Conservation (phyloP, 768 basidiomycete genomes). For the Pilatotrama ljubarskyi region DNA sequence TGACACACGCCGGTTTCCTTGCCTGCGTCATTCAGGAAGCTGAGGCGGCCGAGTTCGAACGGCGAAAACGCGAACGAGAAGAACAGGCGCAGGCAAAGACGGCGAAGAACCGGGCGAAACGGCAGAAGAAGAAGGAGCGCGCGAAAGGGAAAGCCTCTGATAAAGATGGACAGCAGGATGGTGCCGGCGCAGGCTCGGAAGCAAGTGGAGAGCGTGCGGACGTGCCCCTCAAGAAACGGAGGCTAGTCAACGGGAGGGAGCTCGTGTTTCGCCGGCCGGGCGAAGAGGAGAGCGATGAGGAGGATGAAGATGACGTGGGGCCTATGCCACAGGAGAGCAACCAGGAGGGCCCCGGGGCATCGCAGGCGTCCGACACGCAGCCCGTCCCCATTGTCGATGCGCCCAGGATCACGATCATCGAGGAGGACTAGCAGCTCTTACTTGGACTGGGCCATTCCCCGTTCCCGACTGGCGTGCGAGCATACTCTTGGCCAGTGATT, state of each 20-base stretch:
- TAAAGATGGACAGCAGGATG: constrained; percentile 30
- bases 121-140: constrained; percentile 89
- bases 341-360: background rate
- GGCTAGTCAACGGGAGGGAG: constrained; percentile 77
- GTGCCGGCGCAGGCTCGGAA: constrained; percentile 9
- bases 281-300: constrained; percentile 47
- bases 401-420: constrained; percentile 48
- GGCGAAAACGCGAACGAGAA: constrained; percentile 68
- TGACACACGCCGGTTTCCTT: constrained; percentile 3
- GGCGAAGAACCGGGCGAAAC: constrained; percentile 90
- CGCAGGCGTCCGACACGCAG: constrained; percentile 3
- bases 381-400: constrained; percentile 34
- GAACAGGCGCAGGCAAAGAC: constrained; percentile 83
- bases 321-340: constrained; percentile 16
- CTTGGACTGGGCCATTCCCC: background rate
- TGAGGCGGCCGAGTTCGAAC: constrained; percentile 72
- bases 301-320: constrained; percentile 26
- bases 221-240: constrained; percentile 71
- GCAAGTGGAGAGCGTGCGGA: constrained; percentile 27
- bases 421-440: constrained; percentile 40
- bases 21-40: constrained; percentile 52
- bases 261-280: constrained; percentile 57
- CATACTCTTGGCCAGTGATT: background rate
- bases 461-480: background rate
- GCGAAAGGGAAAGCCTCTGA: constrained; percentile 43